Base-by-base conservation (phyloP, 2,329 filamentous ascomycete species). In the Fusarium sp. region DNA sequence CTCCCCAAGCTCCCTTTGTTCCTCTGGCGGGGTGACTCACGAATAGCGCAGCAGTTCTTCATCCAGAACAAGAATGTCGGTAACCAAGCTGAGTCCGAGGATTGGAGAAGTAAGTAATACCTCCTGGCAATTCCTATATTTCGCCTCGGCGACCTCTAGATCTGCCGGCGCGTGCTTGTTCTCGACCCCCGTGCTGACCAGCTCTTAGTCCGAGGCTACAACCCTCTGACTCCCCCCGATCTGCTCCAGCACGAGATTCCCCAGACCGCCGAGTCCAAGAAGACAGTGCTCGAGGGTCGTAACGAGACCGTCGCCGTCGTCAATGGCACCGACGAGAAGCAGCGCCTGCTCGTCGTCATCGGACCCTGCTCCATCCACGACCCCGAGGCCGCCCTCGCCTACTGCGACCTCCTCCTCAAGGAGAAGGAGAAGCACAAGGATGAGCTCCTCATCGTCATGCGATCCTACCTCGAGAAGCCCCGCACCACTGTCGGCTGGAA, bases 401-500 rank as follows among this genome's bases (percentile, higher is more conserved):
- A 99, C 91, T 97, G 95, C 88, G 91, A 95, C 80, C 88, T 92
- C 74, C 88, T 99, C 72, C 82, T 97, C 75, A 87, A 90, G 80
- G 87, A 97, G 79, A 95, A 96, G 84, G 90, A 95, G 81, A 96
- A 97, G 86, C 92, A 98, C 86, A 89, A 93, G 82, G 90, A 95
- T 79, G 94, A 98, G 81, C 89, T 99, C 40, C 88, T 97, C 78
- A 96, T 99, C 77, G 93, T 99, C 71, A 99, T 99, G 96, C 93
- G 96, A 77, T 94, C 94, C 73, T 99, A 99, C 89, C 91, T 99
- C 69, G 96, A 99, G 89, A 99, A 99, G 89, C 96, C 96, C 24
- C 92, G 96, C 74, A 99, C 96, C 31, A 99, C 96, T 0, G 94
- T 99, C 31, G 96, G 96, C 77, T 99, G 96, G 96, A 99, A 99